These are phyloP conservation scores for Ogataea naganishii DNA, from an alignment of 805 yeast species.

Conservation along the genomic window DNA sequence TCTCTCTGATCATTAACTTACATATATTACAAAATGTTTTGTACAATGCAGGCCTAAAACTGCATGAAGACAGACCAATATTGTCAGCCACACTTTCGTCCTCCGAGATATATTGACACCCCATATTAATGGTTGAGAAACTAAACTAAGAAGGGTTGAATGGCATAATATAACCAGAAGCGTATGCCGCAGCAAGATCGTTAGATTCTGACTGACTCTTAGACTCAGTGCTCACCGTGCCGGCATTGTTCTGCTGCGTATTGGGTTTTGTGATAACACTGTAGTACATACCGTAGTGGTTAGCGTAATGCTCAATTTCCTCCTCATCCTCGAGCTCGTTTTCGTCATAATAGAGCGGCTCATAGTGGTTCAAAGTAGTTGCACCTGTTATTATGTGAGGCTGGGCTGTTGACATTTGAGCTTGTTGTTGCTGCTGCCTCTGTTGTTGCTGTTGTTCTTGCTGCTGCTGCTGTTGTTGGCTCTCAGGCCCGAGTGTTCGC, in stretches of 20 bases:
- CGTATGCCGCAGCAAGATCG: constrained; percentile 7
- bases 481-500: neutral
- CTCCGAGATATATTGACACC: too few relatives aligned
- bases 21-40: too few relatives aligned
- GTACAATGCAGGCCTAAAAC: too few relatives aligned
- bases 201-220: neutral
- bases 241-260: too few relatives aligned
- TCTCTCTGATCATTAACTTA: too few relatives aligned
- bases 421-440: neutral
- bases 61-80: too few relatives aligned
- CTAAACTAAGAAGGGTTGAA: constrained; percentile 10
- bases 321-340: constrained; percentile 23
- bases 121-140: too few relatives aligned
- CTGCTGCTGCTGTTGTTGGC: neutral
- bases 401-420: constrained; percentile 1
- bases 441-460: neutral
- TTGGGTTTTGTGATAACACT: constrained; percentile 18
- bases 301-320: constrained; percentile 20
- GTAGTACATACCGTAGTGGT: constrained; percentile 26
- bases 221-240: too few relatives aligned
- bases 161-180: constrained; percentile 9
- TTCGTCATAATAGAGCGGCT: constrained; percentile 4
- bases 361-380: constrained; percentile 1
- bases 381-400: constrained; percentile 4
- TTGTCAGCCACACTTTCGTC: too few relatives aligned